Base-by-base conservation (phyloP, 202 grass and related monocot genomes). In the Bolboschoenoplectus hybrid region DNA sequence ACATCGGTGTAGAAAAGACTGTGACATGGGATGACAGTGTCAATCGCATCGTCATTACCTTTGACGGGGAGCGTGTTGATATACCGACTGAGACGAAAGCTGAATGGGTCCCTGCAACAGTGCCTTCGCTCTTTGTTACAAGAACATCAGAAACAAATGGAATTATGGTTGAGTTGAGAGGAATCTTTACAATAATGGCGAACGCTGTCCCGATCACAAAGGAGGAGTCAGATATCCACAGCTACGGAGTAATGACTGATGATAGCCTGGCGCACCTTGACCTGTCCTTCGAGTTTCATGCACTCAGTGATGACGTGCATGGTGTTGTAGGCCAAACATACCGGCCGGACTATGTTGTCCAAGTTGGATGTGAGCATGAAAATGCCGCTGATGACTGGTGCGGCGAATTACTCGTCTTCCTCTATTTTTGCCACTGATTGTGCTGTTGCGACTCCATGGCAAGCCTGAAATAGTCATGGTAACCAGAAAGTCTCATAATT, bases 311-410 rank as follows among this genome's bases (percentile, higher is more conserved):
- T 2, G 36, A 89, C 3, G 91, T 93, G 4, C 89, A 96, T n/a
- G 91, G 91, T 0, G 91, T 92, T 1, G 82, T 95, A 1, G 93
- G 91, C 2, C 91, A 95, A 43, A 95, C 93, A 2, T 92, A 95
- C 69, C 80, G 93, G 50, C 19, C 80, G 0, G 87, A 91, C 49
- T 92, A 95, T 3, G 74, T 91, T 2, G 93, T 88, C 86, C 85
- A 87, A 80, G 51, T 40, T 94, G 5, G 82, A 74, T 11, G 79
- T 94, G 1, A 89, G 51, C 3, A 52, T 81, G 43, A 88, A 67
- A 26, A 97, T 97, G 94, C 94, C 94, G 0, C 11, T 92, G 52
- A 97, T 97, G 92, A 88, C 82, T 0, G 94, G 90, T 0, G 84
- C 67, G 0, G 14, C 87, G 2, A 91, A 41, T 9, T 97, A 89